These are phyloP conservation scores for Alternaria ventricosa DNA, from an alignment of 2,329 filamentous ascomycete species.

Conservation along the genomic window DNA sequence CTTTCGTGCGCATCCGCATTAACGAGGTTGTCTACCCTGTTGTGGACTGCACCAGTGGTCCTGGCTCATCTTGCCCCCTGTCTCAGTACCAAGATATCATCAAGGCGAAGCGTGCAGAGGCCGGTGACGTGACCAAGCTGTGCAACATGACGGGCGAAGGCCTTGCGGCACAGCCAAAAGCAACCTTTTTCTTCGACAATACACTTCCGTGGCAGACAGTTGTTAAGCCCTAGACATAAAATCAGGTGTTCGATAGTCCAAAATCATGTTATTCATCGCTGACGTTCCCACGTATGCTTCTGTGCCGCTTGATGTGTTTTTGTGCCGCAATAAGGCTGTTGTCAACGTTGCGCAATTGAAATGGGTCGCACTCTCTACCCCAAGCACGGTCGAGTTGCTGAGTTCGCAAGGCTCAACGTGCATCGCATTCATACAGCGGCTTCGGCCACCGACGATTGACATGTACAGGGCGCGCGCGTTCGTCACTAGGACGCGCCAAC, in stretches of 20 bases:
- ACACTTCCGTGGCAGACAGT: conserved; percentile 29
- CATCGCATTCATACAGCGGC: background rate
- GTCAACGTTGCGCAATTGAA: background rate
- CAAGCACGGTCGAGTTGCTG: background rate
- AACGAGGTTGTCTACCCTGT: conserved; percentile 68
- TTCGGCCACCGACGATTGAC: background rate
- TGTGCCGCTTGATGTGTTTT: background rate
- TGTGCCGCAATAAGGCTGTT: background rate
- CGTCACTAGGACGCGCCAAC: background rate
- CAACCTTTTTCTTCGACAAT: conserved; percentile 37
- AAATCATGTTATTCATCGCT: background rate
- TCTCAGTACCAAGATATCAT: conserved; percentile 49
- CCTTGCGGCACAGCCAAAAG: conserved; percentile 19
- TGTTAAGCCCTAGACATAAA: conserved; percentile 22
- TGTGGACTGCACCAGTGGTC: conserved; percentile 61
- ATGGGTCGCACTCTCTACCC: background rate
- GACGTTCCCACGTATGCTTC: background rate
- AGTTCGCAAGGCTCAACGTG: background rate
- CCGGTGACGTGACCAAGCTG: conserved; percentile 59
- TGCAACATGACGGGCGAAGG: conserved; percentile 44
- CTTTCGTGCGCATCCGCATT: conserved; percentile 63
- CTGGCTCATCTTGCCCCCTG: conserved; percentile 51
- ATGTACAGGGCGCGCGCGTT: conserved; percentile 10
- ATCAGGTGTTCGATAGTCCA: background rate
- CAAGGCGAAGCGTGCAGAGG: conserved; percentile 51